Conservation (phyloP, 2,329 filamentous ascomycete genomes). For the Xylariaceae sp. region DNA sequence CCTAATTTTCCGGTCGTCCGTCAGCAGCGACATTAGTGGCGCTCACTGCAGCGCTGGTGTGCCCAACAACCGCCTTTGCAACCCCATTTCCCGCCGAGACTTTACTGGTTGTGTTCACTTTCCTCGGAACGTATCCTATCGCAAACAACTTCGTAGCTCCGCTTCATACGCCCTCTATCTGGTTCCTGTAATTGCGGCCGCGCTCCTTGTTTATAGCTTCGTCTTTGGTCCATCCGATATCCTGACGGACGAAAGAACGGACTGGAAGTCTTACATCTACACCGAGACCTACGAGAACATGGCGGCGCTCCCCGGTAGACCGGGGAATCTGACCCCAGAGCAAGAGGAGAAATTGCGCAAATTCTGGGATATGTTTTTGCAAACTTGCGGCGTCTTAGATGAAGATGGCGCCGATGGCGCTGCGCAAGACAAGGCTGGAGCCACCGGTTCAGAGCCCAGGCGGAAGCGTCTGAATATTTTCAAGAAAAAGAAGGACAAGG, state of each 20-base stretch:
- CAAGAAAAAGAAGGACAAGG: slow-evolving; percentile 56
- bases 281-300: slow-evolving; percentile 23
- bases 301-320: slow-evolving; percentile 60
- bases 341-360: slow-evolving; percentile 85
- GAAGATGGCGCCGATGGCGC: slow-evolving; percentile 35
- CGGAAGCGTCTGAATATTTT: slow-evolving; percentile 73
- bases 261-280: slow-evolving; percentile 1
- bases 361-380: slow-evolving; percentile 74
- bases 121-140: not conserved
- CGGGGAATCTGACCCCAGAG: slow-evolving; percentile 83
- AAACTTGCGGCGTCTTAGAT: slow-evolving; percentile 63
- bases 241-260: slow-evolving; percentile 3
- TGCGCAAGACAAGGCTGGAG: slow-evolving; percentile 27
- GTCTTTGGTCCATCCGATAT: slow-evolving; percentile 1
- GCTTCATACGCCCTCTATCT: slow-evolving; percentile 26
- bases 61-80: not conserved
- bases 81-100: not conserved
- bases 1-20: slow-evolving; percentile 3
- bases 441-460: slow-evolving; percentile 50
- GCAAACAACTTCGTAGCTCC: slow-evolving; percentile 16
- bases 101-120: not conserved
- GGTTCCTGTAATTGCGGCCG: slow-evolving; percentile 23
- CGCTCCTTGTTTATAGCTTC: slow-evolving; percentile 22
- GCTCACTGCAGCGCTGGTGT: not conserved
- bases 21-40: not conserved